Base-by-base conservation (phyloP, 352 stramenopile genomes). In the Globisporangium acanthophoron region DNA sequence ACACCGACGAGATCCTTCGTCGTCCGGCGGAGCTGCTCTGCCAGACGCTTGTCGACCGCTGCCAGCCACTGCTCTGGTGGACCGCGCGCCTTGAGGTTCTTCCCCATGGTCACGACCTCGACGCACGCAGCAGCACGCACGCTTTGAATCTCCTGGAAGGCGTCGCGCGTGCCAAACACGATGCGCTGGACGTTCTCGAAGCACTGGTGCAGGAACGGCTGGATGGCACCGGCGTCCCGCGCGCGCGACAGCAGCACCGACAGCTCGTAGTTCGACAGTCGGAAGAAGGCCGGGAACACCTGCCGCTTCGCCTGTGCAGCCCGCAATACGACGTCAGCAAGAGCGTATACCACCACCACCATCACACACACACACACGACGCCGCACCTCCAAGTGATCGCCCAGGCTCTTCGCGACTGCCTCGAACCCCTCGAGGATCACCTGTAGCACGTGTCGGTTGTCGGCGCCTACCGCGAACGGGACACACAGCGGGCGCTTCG, bases 181-280 rank as follows among this genome's bases (percentile, higher is more conserved):
- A 90, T 87, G 0, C 61, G 61, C 0, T 63, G 64, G 4, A 90
- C 69, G n/a, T 90, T 90, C 24, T 90, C 80, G 39, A 90, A 90
- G 44, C 78, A 87, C 46, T 80, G 76, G 24, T 74, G 76, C 0
- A 88, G 51, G 63, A 84, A 88, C 16, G 72, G 66, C 20, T 82
- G 73, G 46, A 87, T 82, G 35, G 65, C 67, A 16, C 67, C 66
- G 18, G 77, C 61, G 33, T 90, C 80, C 0, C 78, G 66, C 0
- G 61, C 56, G 47, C 74, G 80, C 0, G 76, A 82, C 2, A 90
- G 53, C 6, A 90, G 33, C 3, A 68, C 73, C 1, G 78, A 67
- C 0, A 90, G 64, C 53, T 90, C 78, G 8, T 76, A 54, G 54
- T 88, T 85, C 0, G 78, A 90, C 0, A 90, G 64, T 9, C 74